These are phyloP conservation scores for Xylaria sp. DNA, from an alignment of 2,329 filamentous ascomycete species.

Conservation along the genomic window DNA sequence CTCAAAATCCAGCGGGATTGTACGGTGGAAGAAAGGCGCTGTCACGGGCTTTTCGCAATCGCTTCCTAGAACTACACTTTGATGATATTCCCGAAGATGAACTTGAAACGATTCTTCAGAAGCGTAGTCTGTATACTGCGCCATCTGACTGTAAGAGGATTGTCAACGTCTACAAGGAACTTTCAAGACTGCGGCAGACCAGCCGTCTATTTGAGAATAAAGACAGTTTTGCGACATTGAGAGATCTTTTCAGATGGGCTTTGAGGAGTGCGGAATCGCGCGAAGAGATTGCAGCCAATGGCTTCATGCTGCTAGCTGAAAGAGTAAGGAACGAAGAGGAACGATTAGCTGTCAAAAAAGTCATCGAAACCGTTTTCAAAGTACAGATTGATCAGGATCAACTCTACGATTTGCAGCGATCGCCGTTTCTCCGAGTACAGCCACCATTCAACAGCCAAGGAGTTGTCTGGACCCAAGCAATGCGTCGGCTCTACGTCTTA, in stretches of 20 bases:
- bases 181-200: conserved; percentile 89
- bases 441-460: conserved; percentile 64
- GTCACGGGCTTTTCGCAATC: conserved; percentile 93
- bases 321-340: conserved; percentile 93
- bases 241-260: conserved; percentile 97
- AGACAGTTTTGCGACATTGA: conserved; percentile 93
- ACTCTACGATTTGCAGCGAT: conserved; percentile 74
- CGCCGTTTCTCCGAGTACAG: conserved; percentile 65
- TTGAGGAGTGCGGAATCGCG: conserved; percentile 84
- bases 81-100: conserved; percentile 98
- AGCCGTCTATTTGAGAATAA: conserved; percentile 95
- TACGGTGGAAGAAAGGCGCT: conserved; percentile 95
- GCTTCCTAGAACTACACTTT: conserved; percentile 96
- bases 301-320: conserved; percentile 96
- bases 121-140: conserved; percentile 85
- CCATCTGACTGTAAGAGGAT: conserved; percentile 92
- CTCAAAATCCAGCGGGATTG: conserved; percentile 93
- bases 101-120: conserved; percentile 88
- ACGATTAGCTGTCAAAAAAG: conserved; percentile 81
- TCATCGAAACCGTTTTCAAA: conserved; percentile 92
- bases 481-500: conserved; percentile 90
- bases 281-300: conserved; percentile 89
- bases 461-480: conserved; percentile 94
- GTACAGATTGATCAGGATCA: conserved; percentile 79
- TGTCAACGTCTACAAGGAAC: conserved; percentile 91